A percentile compares a stretch with the other conserved stretches of the same genome.
Evolutionary conservation across 1,139 yeast species (phyloP).

Genomic region (Kodamaea sp.): DNA sequence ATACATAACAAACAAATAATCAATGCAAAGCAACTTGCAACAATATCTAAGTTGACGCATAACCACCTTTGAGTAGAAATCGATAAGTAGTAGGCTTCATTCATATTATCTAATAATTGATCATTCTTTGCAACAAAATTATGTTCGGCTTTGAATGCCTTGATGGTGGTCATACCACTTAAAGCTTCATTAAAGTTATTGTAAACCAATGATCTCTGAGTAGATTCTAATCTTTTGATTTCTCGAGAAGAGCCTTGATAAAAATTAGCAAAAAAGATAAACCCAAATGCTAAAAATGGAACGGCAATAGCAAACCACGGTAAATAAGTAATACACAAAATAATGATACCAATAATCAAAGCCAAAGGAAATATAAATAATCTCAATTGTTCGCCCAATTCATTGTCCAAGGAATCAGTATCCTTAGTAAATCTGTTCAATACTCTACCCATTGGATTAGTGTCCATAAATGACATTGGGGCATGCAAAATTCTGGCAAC

Average conservation of each 20-base stretch:
- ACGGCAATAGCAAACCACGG: conserved; percentile 48
- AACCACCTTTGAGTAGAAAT: conserved; percentile 47
- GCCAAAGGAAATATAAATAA: conserved; percentile 40
- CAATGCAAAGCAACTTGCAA: conserved; percentile 38
- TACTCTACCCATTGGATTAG: conserved; percentile 45
- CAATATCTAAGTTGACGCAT: conserved; percentile 38
- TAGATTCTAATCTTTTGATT: conserved; percentile 43
- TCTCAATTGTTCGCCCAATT: conserved; percentile 43
- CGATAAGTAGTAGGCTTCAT: conserved; percentile 41
- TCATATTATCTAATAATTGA: conserved; percentile 35
- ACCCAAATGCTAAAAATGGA: conserved; percentile 33
- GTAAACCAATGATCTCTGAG: conserved; percentile 44
- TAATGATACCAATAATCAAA: conserved; percentile 38
- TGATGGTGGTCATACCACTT: conserved; percentile 44
- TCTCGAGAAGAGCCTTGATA: conserved; percentile 45
- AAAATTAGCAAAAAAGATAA: conserved; percentile 34
- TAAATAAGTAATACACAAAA: conserved; percentile 42
- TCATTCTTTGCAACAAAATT: conserved; percentile 36
- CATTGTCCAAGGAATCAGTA: conserved; percentile 47
- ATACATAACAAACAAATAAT: conserved; percentile 40
- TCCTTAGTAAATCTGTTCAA: conserved; percentile 55
- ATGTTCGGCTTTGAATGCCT: conserved; percentile 32
- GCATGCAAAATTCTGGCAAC: conserved; percentile 38
- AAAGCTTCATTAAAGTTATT: conserved; percentile 46
- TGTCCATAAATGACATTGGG: conserved; percentile 45